A percentile compares a stretch with the other conserved stretches of the same genome.
Conservation (phyloP, 2,329 filamentous ascomycete species). For the Beauveria asiatica region DNA sequence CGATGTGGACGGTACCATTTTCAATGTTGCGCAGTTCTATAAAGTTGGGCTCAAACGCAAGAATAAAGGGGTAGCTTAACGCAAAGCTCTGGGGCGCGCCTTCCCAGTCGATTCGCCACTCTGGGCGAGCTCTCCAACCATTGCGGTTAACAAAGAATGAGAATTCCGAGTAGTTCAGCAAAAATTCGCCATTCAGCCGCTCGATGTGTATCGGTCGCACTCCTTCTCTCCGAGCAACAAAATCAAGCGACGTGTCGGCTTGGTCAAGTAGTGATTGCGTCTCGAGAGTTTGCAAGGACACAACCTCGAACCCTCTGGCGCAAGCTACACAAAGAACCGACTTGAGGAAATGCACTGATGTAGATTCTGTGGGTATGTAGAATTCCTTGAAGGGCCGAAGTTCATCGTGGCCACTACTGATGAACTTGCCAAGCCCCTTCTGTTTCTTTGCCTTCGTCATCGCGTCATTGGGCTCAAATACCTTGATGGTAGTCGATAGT, state of each 20-base stretch:
- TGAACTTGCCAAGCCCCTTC: conserved; percentile 91
- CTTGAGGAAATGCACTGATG: conserved; percentile 93
- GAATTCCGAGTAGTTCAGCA: conserved; percentile 97
- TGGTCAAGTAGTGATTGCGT: conserved; percentile 95
- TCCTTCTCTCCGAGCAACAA: conserved; percentile 87
- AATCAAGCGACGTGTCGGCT: conserved; percentile 94
- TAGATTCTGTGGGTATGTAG: conserved; percentile 97
- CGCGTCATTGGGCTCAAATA: conserved; percentile 96
- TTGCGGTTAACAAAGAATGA: conserved; percentile 99
- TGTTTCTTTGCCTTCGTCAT: conserved; percentile 93
- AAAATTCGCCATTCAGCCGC: conserved; percentile 89
- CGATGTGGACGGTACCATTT: conserved; percentile 87
- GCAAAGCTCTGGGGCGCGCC: conserved; percentile 87
- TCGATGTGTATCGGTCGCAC: conserved; percentile 96
- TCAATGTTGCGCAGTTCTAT: conserved; percentile 96
- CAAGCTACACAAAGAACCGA: conserved; percentile 96
- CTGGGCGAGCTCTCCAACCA: conserved; percentile 88
- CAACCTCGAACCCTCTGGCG: conserved; percentile 91
- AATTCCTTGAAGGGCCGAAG: conserved; percentile 98
- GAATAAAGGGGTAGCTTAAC: conserved; percentile 90
- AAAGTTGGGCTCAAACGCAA: conserved; percentile 95
- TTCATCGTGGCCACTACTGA: conserved; percentile 85
- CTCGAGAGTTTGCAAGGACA: conserved; percentile 93
- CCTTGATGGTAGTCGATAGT: conserved; percentile 92
- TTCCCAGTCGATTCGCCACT: conserved; percentile 98